These are phyloP conservation scores for Hymenoscyphus fructigenus DNA, from an alignment of 2,329 filamentous ascomycete species.

Conservation along the genomic window DNA sequence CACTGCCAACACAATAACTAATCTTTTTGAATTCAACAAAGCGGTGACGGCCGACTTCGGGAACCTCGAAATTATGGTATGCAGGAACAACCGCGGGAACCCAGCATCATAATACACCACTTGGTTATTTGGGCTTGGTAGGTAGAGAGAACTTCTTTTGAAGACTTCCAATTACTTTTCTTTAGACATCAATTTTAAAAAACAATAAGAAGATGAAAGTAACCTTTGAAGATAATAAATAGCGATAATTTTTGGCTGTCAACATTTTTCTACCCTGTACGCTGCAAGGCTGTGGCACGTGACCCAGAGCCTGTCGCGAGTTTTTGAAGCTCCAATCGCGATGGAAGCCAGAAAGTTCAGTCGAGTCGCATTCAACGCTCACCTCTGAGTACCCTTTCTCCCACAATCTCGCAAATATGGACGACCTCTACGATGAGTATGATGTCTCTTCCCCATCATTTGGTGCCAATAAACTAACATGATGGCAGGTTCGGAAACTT, in stretches of 20 bases:
- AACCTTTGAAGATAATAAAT: not conserved
- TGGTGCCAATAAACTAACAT: constrained; percentile 19
- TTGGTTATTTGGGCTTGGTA: not conserved
- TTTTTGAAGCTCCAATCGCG: constrained; percentile 30
- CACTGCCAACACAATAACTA: constrained; percentile 12
- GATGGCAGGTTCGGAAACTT: constrained; percentile 86
- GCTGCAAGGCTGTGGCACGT: constrained; percentile 27
- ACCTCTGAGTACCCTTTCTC: constrained; percentile 7
- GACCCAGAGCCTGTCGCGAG: constrained; percentile 19
- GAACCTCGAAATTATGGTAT: not conserved
- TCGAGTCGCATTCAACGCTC: constrained; percentile 21
- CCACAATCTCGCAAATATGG: constrained; percentile 54
- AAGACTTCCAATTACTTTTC: no score
- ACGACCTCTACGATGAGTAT: constrained; percentile 96
- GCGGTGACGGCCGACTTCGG: constrained; percentile 1
- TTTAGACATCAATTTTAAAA: no score
- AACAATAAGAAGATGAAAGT: no score
- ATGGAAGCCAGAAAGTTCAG: constrained; percentile 11
- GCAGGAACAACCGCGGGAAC: not conserved
- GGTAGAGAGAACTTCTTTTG: no score
- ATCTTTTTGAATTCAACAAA: constrained; percentile 13
- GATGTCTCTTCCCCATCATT: constrained; percentile 26
- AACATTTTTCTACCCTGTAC: not conserved
- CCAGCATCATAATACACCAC: not conserved
- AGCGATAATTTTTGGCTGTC: not conserved